Conservation (phyloP, 2,329 filamentous ascomycete genomes). For the Rutstroemia sydowiana region DNA sequence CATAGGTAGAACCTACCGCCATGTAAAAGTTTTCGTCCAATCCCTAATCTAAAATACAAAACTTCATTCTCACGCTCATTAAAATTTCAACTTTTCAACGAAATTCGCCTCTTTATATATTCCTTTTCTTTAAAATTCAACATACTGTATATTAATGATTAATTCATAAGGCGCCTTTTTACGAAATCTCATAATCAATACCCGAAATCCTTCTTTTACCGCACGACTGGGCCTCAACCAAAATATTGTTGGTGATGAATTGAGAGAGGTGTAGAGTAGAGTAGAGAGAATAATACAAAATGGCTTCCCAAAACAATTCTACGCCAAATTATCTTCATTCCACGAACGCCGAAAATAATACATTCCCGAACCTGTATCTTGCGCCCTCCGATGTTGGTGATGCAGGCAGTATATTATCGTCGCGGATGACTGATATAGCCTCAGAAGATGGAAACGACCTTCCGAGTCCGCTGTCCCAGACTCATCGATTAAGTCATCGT, state of each 20-base stretch:
- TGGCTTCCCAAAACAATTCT: slow-evolving; percentile 23
- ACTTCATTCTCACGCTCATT: slow-evolving; percentile 8
- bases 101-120: not conserved
- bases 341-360: slow-evolving; percentile 14
- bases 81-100: not conserved
- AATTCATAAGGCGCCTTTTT: not conserved
- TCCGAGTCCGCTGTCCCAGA: slow-evolving; percentile 27
- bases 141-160: not conserved
- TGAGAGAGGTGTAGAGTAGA: not conserved
- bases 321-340: slow-evolving; percentile 9
- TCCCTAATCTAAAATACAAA: slow-evolving; percentile 1
- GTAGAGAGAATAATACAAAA: slow-evolving; percentile 3
- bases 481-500: slow-evolving; percentile 30
- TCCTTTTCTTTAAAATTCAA: not conserved
- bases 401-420: slow-evolving; percentile 44
- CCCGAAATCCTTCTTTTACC: not conserved
- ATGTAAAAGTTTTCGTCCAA: slow-evolving; percentile 2
- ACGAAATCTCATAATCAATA: not conserved
- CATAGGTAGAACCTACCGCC: too few species aligned
- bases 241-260: not conserved
- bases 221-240: not conserved
- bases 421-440: slow-evolving; percentile 47
- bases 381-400: slow-evolving; percentile 30
- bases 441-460: slow-evolving; percentile 41
- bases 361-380: slow-evolving; percentile 17